Evolutionary conservation across 1,284 basidiomycete species (phyloP).

Genomic region (Ceratobasidium sp.): DNA sequence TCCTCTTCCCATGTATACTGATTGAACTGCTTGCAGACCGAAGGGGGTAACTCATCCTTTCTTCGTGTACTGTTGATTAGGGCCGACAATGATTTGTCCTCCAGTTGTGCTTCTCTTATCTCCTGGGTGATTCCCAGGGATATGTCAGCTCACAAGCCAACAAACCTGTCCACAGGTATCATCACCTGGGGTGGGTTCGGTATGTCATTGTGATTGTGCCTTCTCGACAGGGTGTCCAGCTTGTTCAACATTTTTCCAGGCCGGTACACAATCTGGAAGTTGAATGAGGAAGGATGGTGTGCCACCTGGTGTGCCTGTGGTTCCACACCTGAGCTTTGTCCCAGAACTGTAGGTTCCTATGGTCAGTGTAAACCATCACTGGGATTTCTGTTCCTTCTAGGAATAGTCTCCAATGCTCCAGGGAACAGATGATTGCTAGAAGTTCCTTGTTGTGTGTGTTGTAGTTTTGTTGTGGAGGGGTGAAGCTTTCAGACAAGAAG

Average conservation of each 20-base stretch:
- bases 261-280: slow-evolving; percentile 50
- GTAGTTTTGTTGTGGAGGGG: slow-evolving; percentile 54
- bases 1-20: background rate
- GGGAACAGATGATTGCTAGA: slow-evolving; percentile 10
- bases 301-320: slow-evolving; percentile 51
- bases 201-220: slow-evolving; percentile 43
- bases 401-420: slow-evolving; percentile 50
- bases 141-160: background rate
- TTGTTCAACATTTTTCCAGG: slow-evolving; percentile 49
- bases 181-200: slow-evolving; percentile 12
- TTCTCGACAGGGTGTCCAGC: slow-evolving; percentile 51
- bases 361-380: no score
- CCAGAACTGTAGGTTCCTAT: slow-evolving; percentile 32
- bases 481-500: slow-evolving; percentile 20
- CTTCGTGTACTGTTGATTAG: background rate
- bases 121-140: background rate
- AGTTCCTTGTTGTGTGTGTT: no score
- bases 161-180: background rate
- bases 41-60: background rate
- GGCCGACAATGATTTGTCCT: background rate
- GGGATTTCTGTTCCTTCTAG: slow-evolving; percentile 46
- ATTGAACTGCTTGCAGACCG: background rate
- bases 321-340: background rate
- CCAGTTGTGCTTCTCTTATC: background rate
- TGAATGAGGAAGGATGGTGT: no score